Base-by-base conservation (phyloP, 805 yeast species). In the Ogataea methanolica region DNA sequence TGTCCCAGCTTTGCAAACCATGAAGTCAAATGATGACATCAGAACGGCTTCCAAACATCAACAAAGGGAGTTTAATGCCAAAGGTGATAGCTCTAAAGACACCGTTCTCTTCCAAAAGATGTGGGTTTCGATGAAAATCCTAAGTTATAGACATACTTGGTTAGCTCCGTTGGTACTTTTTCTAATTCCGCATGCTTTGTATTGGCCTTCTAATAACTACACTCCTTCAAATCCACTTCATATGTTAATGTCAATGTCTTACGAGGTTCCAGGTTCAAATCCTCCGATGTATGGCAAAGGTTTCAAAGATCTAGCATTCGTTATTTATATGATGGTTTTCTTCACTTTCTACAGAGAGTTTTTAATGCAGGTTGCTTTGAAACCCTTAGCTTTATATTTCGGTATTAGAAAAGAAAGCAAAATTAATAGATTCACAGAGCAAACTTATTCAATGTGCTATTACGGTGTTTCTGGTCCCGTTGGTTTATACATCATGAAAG, bases 311-410 rank as follows among this genome's bases (percentile, higher is more conserved):
- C 77, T 90, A 54, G 75, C 75, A 21, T 94, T 90, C 70, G 88
- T 92, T 15, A 73, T 74, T 17, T 89, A 80, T 64, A 83, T 88
- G 69, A 86, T 92, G 76, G 67, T 94, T 36, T 83, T 90, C 58
- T 91, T 94, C 77, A 86, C 97, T 0, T 94, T 92, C 63, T 72
- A 80, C 54, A 80, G 99, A 59, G 99, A 94, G 67, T 92, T 94
- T 62, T 61, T 81, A 54, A 90, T 94, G 98, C 91, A 90, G 64
- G 72, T 79, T 33, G 59, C 89, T 1, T 78, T 94, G 49, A 75
- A 74, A 57, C 98, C 98, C 7, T 51, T 88, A 34, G 92, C 97
- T 2, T 36, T 33, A 9, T 47, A 50, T 34, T 71, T 65, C 39
- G 88, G 88, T 1, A 60, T 88, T 36, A 71, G 55, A 36, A 69